These are phyloP conservation scores for Acacia acuminata DNA, from an alignment of 306 rosid species.

Conservation along the genomic window DNA sequence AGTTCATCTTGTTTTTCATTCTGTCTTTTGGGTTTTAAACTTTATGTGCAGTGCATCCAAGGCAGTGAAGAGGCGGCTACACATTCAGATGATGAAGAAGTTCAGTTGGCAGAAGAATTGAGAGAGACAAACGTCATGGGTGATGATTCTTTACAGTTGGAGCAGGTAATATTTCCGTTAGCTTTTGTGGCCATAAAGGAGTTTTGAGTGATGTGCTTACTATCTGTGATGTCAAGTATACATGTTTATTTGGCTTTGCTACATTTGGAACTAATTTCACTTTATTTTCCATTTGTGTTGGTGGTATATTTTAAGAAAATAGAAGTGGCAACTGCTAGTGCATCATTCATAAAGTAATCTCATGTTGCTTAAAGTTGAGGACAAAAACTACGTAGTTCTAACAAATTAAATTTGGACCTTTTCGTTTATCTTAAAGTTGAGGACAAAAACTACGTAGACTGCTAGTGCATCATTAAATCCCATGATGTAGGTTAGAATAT, in stretches of 20 bases:
- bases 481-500: neutral
- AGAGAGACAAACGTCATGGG: conserved; percentile 38
- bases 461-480: too few relatives aligned
- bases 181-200: conserved; percentile 7
- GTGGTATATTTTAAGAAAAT: neutral
- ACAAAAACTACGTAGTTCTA: neutral
- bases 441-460: too few relatives aligned
- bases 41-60: conserved; percentile 67
- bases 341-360: conserved; percentile 3
- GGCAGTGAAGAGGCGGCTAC: conserved; percentile 46
- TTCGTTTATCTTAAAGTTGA: too few relatives aligned
- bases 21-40: conserved; percentile 23
- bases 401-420: neutral
- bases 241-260: neutral
- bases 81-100: conserved; percentile 58
- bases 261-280: neutral
- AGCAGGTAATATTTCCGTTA: conserved; percentile 50
- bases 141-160: conserved; percentile 51
- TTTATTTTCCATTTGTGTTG: conserved; percentile 1
- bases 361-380: neutral
- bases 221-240: neutral
- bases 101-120: conserved; percentile 32
- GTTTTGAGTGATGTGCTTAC: neutral
- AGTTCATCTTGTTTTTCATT: conserved; percentile 27
- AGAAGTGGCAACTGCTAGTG: neutral